Conservation (phyloP, 208 protist species). For the Leishmania braziliensis region DNA sequence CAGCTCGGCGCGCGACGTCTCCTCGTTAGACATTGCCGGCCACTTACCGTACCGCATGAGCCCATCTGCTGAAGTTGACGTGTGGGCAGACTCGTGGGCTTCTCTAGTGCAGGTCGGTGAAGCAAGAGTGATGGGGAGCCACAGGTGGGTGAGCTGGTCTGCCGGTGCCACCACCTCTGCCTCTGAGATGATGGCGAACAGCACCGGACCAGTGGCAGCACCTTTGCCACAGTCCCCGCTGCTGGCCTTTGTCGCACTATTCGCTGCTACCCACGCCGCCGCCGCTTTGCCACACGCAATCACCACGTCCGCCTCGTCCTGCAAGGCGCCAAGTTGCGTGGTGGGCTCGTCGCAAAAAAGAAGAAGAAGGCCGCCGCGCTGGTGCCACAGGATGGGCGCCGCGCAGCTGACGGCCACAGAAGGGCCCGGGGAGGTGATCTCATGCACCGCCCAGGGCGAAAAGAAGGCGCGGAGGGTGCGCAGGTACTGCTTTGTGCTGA, state of each 20-base stretch:
- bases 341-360: conserved; percentile 56
- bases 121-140: conserved; percentile 36
- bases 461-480: conserved; percentile 55
- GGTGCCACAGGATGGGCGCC: conserved; percentile 43
- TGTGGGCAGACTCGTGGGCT: background rate
- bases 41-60: background rate
- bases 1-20: conserved; percentile 7
- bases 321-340: conserved; percentile 49
- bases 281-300: conserved; percentile 67
- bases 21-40: conserved; percentile 2
- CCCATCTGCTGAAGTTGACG: background rate
- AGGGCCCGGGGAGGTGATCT: conserved; percentile 21
- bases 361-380: conserved; percentile 64
- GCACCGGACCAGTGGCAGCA: conserved; percentile 6
- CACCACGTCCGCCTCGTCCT: conserved; percentile 66
- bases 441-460: conserved; percentile 47
- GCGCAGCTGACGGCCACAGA: conserved; percentile 6
- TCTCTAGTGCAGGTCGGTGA: background rate
- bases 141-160: conserved; percentile 33
- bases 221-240: background rate
- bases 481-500: conserved; percentile 42
- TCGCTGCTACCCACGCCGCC: conserved; percentile 42
- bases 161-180: conserved; percentile 40
- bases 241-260: conserved; percentile 10
- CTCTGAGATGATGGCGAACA: conserved; percentile 54